These are phyloP conservation scores for Bipolaris cookei DNA, from an alignment of 2,329 filamentous ascomycete species.

Conservation along the genomic window DNA sequence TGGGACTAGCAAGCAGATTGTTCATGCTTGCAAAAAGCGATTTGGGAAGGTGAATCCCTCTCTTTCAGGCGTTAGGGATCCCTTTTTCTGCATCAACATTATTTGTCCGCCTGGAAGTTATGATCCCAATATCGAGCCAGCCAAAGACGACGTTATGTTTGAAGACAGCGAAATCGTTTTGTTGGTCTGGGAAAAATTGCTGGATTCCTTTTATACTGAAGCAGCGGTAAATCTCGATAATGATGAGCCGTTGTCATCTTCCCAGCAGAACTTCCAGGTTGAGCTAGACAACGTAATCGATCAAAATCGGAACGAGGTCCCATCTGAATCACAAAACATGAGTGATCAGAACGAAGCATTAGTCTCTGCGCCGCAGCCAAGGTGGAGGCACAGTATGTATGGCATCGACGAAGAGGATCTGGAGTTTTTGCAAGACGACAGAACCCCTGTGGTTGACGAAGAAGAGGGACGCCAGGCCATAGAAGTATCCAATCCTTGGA, in stretches of 20 bases:
- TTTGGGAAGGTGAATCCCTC: conserved; percentile 46
- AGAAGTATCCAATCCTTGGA: conserved; percentile 57
- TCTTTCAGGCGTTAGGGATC: conserved; percentile 52
- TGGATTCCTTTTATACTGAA: conserved; percentile 49
- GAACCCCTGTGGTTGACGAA: conserved; percentile 24
- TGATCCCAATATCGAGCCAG: conserved; percentile 73
- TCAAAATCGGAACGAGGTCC: not conserved
- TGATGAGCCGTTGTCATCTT: conserved; percentile 4
- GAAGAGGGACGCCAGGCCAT: conserved; percentile 42
- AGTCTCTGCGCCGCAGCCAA: not conserved
- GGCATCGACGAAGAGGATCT: conserved; percentile 48
- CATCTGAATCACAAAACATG: not conserved
- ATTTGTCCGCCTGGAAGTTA: conserved; percentile 67
- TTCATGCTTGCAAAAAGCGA: conserved; percentile 60
- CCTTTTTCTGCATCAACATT: conserved; percentile 70
- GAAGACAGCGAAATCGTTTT: conserved; percentile 60
- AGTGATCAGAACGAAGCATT: not conserved
- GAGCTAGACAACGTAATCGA: not conserved
- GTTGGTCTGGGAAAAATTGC: conserved; percentile 52
- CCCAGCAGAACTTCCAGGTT: not conserved
- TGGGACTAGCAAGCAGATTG: conserved; percentile 66
- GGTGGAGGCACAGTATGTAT: conserved; percentile 50
- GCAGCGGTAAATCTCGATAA: conserved; percentile 11
- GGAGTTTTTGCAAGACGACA: conserved; percentile 27
- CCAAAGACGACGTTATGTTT: conserved; percentile 76